Evolutionary conservation across 2,329 filamentous ascomycete species (phyloP), one percentile per base, ranked within the genome.

Genomic region (Trichophyton equinum): DNA sequence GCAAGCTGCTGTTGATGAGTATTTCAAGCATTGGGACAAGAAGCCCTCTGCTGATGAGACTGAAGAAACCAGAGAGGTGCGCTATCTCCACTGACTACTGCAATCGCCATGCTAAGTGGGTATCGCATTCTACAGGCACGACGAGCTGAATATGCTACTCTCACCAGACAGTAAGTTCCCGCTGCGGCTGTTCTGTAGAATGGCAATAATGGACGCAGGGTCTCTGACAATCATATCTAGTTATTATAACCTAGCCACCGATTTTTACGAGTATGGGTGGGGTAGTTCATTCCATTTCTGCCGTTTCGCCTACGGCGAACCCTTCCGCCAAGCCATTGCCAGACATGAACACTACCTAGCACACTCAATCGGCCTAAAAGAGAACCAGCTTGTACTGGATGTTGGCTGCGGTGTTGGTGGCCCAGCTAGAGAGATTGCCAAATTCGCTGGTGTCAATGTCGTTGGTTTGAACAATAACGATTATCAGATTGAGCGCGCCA

Each of bases 291-390:
- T 99, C 82, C 92, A 99, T 78, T 97, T 99, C 82, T 95, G 89
- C 78, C 90, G 92, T 65, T 96, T 92, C 76, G 88, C 89, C 60
- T 79, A 85, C 67, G 87, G 88, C 72, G 94, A 99, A 78, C 79
- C 85, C 59, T 97, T 97, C 79, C 80, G 84, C 75, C 89, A 95
- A 77, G 91, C 91, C 64, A 92, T 97, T 76, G 89, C 91, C 66
- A 88, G 94, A 62, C 94, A 99, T 72, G 94, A 99, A 79, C 94
- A 99, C 81, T 97, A 96, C 79, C 87, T 99, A 33, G 94, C 94
- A 55, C 85, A 91, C 76, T 84, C 85, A 74, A 95, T 96, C 74
- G 85, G 86, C 65, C 85, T 99, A 71, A 84, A 87, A 74, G 86
- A 91, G 71, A 85, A 85, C 69, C 92, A 94, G 86, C 88, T 84